phyloP scores from a whole-genome alignment of 2,329 filamentous ascomycete species.

The Paracamarosporium sp. region DNA sequence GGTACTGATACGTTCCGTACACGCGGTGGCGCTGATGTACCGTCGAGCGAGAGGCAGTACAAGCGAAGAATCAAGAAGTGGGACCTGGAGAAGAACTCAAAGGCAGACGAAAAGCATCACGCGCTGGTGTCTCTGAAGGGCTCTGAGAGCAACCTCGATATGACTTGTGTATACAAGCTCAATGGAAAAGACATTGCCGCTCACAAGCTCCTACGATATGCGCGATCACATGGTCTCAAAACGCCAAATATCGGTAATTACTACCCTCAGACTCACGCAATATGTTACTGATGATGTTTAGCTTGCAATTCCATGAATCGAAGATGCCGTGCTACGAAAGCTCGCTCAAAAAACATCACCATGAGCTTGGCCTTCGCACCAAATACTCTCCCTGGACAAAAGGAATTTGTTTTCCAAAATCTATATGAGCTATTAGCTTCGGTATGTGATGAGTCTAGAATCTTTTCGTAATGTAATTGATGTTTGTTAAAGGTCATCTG shows the following conservation, averaged over 20 bases:
- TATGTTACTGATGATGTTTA: not conserved
- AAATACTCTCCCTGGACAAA: too few species aligned
- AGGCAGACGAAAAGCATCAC: not conserved
- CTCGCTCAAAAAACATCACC: too few species aligned
- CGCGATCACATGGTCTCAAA: slow-evolving; percentile 72
- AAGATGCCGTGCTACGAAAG: too few species aligned
- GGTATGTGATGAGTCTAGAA: too few species aligned
- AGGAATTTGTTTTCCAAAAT: too few species aligned
- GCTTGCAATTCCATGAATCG: not conserved
- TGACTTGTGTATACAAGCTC: not conserved
- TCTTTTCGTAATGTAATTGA: too few species aligned
- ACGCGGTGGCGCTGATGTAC: not conserved
- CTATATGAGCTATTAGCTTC: too few species aligned
- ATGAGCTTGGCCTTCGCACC: too few species aligned
- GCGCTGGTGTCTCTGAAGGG: not conserved
- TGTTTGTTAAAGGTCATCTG: too few species aligned
- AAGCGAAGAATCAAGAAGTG: slow-evolving; percentile 7
- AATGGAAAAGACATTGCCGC: slow-evolving; percentile 4
- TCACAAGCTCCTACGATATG: slow-evolving; percentile 1
- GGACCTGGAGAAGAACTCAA: slow-evolving; percentile 4
- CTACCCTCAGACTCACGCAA: slow-evolving; percentile 98
- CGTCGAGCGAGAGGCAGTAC: slow-evolving; percentile 2
- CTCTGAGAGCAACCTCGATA: not conserved
- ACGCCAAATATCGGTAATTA: slow-evolving; percentile 15
- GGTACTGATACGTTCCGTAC: not conserved